These are phyloP conservation scores for Isabelozyma pseudorhagii DNA, from an alignment of 805 yeast species.

Conservation along the genomic window DNA sequence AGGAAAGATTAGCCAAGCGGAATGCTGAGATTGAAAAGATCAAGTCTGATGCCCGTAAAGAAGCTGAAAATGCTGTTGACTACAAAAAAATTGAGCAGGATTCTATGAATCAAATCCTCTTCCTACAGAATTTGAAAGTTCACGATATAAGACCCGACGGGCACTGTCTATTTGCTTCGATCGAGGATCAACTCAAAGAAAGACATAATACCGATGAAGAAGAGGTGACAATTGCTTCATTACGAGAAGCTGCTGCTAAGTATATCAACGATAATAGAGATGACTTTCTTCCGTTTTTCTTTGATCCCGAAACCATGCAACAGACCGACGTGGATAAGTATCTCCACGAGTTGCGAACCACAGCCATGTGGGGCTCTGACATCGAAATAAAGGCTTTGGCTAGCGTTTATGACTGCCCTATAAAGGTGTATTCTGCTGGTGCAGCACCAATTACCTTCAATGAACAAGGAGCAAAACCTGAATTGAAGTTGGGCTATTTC, in stretches of 20 bases:
- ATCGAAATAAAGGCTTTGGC: conserved; percentile 84
- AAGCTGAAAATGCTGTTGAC: conserved; percentile 67
- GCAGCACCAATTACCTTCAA: conserved; percentile 63
- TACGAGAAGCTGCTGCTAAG: conserved; percentile 63
- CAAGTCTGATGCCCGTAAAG: conserved; percentile 64
- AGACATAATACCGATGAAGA: conserved; percentile 38
- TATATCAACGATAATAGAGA: conserved; percentile 64
- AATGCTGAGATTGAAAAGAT: conserved; percentile 64
- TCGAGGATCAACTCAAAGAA: conserved; percentile 66
- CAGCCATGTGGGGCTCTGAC: conserved; percentile 96
- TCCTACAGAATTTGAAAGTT: conserved; percentile 46
- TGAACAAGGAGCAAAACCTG: conserved; percentile 52
- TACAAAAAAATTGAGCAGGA: conserved; percentile 69
- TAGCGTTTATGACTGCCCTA: conserved; percentile 64
- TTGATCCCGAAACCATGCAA: conserved; percentile 71
- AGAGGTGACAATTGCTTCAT: conserved; percentile 39
- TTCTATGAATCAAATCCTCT: conserved; percentile 54
- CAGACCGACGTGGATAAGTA: conserved; percentile 67
- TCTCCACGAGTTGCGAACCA: conserved; percentile 61
- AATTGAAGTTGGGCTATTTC: conserved; percentile 72
- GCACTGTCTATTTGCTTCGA: conserved; percentile 85
- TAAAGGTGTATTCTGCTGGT: conserved; percentile 77
- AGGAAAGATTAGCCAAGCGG: conserved; percentile 75
- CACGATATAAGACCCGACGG: conserved; percentile 87
- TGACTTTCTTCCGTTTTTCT: conserved; percentile 75